These are phyloP conservation scores for Amanita phalloides DNA, from an alignment of 768 basidiomycete species.

Conservation along the genomic window DNA sequence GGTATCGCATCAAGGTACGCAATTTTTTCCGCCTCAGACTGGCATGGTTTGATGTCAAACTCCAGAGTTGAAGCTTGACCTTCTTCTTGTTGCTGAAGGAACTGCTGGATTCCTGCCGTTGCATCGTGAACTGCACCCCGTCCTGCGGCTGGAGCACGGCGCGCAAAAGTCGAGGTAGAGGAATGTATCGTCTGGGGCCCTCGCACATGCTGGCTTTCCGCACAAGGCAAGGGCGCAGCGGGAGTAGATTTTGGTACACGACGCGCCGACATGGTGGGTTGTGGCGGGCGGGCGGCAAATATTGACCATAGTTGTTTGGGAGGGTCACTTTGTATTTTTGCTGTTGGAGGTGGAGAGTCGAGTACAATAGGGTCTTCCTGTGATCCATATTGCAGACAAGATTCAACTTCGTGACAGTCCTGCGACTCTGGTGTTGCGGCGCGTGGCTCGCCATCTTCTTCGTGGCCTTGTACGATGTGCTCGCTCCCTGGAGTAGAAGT, in stretches of 20 bases:
- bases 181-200: conserved; percentile 38
- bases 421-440: neutral
- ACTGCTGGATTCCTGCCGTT: neutral
- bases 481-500: neutral
- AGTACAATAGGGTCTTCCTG: conserved; percentile 33
- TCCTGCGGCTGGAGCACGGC: neutral
- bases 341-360: conserved; percentile 28
- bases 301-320: conserved; percentile 32
- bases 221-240: conserved; percentile 36
- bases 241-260: conserved; percentile 7
- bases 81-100: neutral
- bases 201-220: conserved; percentile 47
- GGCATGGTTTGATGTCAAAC: neutral
- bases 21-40: neutral
- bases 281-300: conserved; percentile 26
- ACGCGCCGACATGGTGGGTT: conserved; percentile 6
- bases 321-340: conserved; percentile 7
- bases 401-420: neutral
- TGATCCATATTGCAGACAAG: conserved; percentile 11
- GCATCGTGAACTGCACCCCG: neutral
- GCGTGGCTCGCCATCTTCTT: neutral
- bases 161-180: conserved; percentile 1
- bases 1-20: conserved; percentile 16
- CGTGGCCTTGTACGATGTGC: neutral
- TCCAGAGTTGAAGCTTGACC: neutral